Conservation (phyloP, 768 basidiomycete species). For the Leccinum aurantiacum region DNA sequence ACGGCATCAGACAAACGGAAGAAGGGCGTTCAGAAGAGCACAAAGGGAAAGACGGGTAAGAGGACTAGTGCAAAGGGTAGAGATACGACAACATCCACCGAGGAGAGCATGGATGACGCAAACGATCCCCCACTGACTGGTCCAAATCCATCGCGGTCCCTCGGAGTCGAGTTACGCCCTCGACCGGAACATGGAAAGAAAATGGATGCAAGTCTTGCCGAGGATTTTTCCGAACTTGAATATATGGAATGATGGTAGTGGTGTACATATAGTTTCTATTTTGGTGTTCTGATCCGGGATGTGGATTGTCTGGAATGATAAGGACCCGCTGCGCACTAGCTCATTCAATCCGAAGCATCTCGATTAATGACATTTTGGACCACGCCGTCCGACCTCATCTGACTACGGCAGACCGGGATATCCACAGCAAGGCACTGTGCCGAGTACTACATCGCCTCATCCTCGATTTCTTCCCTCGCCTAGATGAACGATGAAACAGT, state of each 20-base stretch:
- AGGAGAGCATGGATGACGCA: slow-evolving; percentile 22
- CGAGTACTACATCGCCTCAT: slow-evolving; percentile 24
- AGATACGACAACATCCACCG: slow-evolving; percentile 3
- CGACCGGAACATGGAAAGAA: slow-evolving; percentile 37
- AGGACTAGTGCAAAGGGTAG: slow-evolving; percentile 1
- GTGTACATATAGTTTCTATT: slow-evolving; percentile 7
- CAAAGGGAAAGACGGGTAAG: not conserved
- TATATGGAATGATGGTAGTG: slow-evolving; percentile 5
- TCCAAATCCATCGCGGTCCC: slow-evolving; percentile 20
- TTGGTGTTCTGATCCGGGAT: not conserved
- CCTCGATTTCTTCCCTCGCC: slow-evolving; percentile 38
- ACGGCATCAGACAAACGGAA: slow-evolving; percentile 17
- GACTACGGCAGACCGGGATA: no score
- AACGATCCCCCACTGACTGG: not conserved
- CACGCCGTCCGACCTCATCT: not conserved
- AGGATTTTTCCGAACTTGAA: slow-evolving; percentile 6
- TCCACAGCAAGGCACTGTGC: not conserved
- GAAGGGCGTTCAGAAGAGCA: not conserved
- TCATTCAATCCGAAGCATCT: not conserved
- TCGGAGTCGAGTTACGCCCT: slow-evolving; percentile 40
- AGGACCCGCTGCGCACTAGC: not conserved
- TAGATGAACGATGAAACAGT: slow-evolving; percentile 14
- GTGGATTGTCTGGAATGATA: slow-evolving; percentile 2
- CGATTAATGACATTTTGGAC: not conserved
- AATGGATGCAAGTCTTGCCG: slow-evolving; percentile 12